These are phyloP conservation scores for Neonectria coccinea DNA, from an alignment of 2,329 filamentous ascomycete genomes.

Conservation along the genomic window DNA sequence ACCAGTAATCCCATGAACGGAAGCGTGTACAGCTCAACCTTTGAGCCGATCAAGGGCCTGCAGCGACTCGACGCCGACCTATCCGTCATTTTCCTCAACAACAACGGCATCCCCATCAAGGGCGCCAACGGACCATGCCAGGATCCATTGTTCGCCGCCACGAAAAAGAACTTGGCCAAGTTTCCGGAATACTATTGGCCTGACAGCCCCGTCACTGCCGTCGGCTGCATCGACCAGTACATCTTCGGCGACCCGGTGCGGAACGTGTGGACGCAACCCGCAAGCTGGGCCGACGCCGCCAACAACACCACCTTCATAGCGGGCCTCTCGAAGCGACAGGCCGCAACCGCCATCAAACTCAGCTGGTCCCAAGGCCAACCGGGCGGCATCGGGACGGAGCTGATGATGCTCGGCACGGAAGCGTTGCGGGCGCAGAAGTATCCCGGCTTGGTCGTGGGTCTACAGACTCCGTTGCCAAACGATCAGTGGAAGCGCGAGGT, in stretches of 20 bases:
- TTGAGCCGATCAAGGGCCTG: slow-evolving; percentile 10
- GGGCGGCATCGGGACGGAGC: background rate
- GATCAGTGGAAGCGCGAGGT: slow-evolving; percentile 29
- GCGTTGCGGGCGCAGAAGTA: slow-evolving; percentile 1
- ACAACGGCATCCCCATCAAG: slow-evolving; percentile 15
- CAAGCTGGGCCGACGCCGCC: background rate
- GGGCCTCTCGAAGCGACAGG: background rate
- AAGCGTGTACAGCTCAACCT: background rate
- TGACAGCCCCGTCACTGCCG: slow-evolving; percentile 19
- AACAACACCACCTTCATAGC: background rate
- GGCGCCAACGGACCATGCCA: slow-evolving; percentile 17
- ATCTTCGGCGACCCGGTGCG: slow-evolving; percentile 15
- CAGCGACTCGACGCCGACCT: slow-evolving; percentile 20
- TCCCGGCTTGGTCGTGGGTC: slow-evolving; percentile 3
- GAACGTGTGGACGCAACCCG: slow-evolving; percentile 4
- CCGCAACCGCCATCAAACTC: background rate
- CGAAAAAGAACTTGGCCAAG: background rate
- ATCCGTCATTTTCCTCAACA: slow-evolving; percentile 24
- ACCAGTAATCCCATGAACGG: background rate
- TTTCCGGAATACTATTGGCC: slow-evolving; percentile 14
- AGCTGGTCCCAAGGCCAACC: background rate
- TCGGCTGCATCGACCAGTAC: slow-evolving; percentile 26
- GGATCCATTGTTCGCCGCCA: slow-evolving; percentile 25
- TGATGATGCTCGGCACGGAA: background rate
- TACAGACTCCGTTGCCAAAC: slow-evolving; percentile 21